A percentile compares a stretch with the other conserved stretches of the same genome.
These are phyloP conservation scores for Skeletonema marinoi DNA, from an alignment of 108 stramenopile species.

Conservation along the genomic window DNA sequence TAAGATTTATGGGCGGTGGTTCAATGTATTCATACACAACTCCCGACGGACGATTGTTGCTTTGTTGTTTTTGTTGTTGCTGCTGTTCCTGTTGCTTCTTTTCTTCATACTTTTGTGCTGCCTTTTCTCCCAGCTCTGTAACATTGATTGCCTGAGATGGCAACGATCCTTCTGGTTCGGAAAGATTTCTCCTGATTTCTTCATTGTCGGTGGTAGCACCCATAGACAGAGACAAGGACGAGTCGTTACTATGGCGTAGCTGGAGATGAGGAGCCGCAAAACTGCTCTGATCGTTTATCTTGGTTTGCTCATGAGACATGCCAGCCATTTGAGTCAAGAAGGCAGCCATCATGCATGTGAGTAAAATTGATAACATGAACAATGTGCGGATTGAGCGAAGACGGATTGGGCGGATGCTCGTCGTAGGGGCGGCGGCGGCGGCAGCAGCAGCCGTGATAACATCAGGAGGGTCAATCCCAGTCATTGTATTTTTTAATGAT, in stretches of 20 bases:
- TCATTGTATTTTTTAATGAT: no score
- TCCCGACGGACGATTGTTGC: constrained; percentile 21
- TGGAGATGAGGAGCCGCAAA: neutral
- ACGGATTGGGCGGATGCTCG: neutral
- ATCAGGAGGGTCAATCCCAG: neutral
- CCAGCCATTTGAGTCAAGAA: neutral
- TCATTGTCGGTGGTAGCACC: neutral
- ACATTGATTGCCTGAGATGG: neutral
- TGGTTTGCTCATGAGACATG: neutral
- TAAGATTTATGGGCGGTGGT: constrained; percentile 33
- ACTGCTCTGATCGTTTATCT: neutral
- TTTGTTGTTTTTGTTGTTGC: neutral
- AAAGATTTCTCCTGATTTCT: constrained; percentile 10
- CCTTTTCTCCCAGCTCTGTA: neutral
- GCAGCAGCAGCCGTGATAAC: neutral
- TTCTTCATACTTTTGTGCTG: neutral
- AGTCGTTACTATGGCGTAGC: neutral
- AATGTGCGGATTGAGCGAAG: neutral
- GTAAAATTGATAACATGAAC: neutral
- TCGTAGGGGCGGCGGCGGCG: neutral
- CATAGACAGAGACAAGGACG: neutral
- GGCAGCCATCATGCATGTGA: neutral
- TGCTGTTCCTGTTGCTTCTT: neutral
- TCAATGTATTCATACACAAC: constrained; percentile 29
- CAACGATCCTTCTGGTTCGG: neutral